Evolutionary conservation across 495 filamentous ascomycete species (phyloP).

Genomic region (Patellaria atrata): DNA sequence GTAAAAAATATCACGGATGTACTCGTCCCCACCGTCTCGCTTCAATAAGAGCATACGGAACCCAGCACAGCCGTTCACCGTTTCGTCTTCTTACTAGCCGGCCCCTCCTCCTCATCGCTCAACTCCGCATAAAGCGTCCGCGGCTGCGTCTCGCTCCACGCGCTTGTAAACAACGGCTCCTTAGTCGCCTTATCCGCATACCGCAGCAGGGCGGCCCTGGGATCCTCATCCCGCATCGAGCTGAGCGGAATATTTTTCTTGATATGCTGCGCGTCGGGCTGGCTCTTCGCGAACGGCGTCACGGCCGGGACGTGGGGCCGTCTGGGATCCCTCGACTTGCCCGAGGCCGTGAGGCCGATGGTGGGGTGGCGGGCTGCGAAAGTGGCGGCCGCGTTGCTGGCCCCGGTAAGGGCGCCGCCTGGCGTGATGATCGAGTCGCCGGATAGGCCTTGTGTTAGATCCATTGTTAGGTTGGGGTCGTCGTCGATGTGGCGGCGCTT

Average conservation of each 20-base stretch:
- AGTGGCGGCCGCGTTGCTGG: conserved; percentile 34
- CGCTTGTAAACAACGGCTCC: conserved; percentile 84
- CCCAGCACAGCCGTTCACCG: conserved; percentile 1
- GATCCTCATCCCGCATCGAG: conserved; percentile 95
- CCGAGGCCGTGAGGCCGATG: conserved; percentile 64
- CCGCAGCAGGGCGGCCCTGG: conserved; percentile 81
- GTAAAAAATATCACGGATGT: too few species aligned
- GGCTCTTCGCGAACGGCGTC: conserved; percentile 82
- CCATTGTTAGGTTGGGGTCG: conserved; percentile 69
- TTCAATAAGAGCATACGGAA: neutral
- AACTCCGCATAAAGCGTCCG: conserved; percentile 81
- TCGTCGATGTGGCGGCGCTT: conserved; percentile 94
- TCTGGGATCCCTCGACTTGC: conserved; percentile 60
- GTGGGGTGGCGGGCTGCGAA: conserved; percentile 54
- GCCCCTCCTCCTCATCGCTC: conserved; percentile 74
- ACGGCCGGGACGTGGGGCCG: conserved; percentile 67
- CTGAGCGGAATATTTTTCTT: conserved; percentile 75
- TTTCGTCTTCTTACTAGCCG: conserved; percentile 47
- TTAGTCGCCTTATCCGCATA: conserved; percentile 91
- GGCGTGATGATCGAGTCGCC: conserved; percentile 68
- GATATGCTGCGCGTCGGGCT: conserved; percentile 83
- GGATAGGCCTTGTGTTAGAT: conserved; percentile 60
- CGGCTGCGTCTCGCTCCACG: conserved; percentile 86
- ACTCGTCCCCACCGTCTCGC: too few species aligned
- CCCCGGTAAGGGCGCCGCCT: conserved; percentile 36